These are phyloP conservation scores for Aphanomyces cochlioides DNA, from an alignment of 352 stramenopile species.

Conservation along the genomic window DNA sequence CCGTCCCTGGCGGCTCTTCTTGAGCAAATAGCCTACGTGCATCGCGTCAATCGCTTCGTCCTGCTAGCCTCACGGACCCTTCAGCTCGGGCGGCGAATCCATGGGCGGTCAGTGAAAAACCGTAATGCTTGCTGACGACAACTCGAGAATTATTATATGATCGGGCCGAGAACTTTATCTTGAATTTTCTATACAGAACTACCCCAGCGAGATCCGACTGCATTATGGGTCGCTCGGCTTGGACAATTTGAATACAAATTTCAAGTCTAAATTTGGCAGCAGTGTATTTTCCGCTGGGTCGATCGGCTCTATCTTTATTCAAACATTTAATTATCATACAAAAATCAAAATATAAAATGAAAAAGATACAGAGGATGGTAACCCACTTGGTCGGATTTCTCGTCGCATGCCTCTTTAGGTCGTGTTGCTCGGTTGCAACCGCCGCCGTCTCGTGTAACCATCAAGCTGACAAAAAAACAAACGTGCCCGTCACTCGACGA, in stretches of 20 bases:
- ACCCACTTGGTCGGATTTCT: not conserved
- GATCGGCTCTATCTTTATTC: not conserved
- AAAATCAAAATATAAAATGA: not conserved
- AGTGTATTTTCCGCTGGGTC: not conserved
- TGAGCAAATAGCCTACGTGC: slow-evolving; percentile 84
- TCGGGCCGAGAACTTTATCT: not conserved
- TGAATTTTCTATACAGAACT: not conserved
- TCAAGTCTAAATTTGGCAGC: slow-evolving; percentile 1
- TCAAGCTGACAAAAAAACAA: too few species aligned
- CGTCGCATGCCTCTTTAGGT: not conserved
- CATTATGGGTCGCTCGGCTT: not conserved
- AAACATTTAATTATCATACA: not conserved
- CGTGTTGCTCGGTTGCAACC: not conserved
- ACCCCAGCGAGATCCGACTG: not conserved
- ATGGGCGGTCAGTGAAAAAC: slow-evolving; percentile 1
- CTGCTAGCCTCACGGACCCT: not conserved
- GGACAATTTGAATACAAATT: not conserved
- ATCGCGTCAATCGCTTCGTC: not conserved
- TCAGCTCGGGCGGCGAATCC: not conserved
- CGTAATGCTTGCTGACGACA: slow-evolving; percentile 4
- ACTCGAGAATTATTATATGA: not conserved
- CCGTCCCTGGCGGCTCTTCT: slow-evolving; percentile 88
- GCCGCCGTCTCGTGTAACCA: too few species aligned
- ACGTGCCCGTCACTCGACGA: too few species aligned
- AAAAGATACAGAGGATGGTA: not conserved